Base-by-base conservation (phyloP, 345 rosid species). In the Acer saccharum region DNA sequence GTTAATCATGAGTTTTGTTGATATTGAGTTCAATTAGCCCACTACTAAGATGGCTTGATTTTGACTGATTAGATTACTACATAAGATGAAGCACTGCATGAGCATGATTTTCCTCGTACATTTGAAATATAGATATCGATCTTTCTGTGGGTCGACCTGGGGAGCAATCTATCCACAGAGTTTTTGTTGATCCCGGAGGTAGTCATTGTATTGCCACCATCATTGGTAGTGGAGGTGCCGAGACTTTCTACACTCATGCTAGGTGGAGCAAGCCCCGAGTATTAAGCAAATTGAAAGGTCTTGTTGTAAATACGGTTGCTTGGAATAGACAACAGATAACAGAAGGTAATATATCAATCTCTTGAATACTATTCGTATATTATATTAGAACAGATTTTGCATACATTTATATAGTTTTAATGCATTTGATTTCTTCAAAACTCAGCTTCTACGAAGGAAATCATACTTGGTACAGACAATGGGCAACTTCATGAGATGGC, bases 141-240 rank as follows among this genome's bases (percentile, higher is more conserved):
- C 92, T 96, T 29, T 90, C 97, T 29, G 90, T 58, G 50, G 99
- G 95, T 60, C 86, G 98, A 78, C 81, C 90, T 72, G 99, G 98
- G 44, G 99, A 96, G 81, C 97, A 90, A 84, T 91, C 95, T 1
- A 84, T 96, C 69, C 98, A 92, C 84, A 88, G 88, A 83, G 97
- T 92, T 80, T 96, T 94, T 81, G 95, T 94, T 71, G 98, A 96
- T 84, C 99, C 99, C 68, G 98, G 98, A 14, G 99, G 99, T 39
- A 90, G 98, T 81, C 99, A 96, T 65, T 96, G 99, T 74, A 84
- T 96, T 77, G 93, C 97, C 63, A 92, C 95, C 7, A 88, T 96
- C 0, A 84, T 83, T 73, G 99, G 99, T 25, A 79, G 76, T 76
- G 98, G 94, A 25, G 98, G 98, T 68, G 91, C 97, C 29, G 99